Percentiles rank a stretch among this genome's conserved stretches.
phyloP scores from a whole-genome alignment of 805 yeast genomes.

The Maudiozyma bulderi region DNA sequence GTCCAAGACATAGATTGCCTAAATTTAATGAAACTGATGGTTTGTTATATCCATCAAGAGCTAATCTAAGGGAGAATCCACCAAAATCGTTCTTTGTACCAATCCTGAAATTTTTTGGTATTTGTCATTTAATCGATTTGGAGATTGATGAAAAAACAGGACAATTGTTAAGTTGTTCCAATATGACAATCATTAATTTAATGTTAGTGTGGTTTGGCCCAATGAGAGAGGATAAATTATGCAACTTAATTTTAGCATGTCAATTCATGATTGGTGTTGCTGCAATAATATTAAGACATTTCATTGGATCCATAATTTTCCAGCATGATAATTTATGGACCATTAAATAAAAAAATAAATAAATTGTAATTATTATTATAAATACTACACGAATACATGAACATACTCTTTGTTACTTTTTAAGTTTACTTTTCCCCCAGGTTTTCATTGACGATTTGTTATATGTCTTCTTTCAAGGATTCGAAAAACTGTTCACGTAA shows the following conservation, averaged over 20 bases:
- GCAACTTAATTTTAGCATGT: slow-evolving; percentile 45
- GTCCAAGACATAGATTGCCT: slow-evolving; percentile 94
- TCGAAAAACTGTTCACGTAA: slow-evolving; percentile 31
- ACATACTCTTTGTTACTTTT: not conserved
- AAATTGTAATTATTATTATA: not conserved
- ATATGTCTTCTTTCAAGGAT: slow-evolving; percentile 1
- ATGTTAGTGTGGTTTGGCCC: slow-evolving; percentile 85
- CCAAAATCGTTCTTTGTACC: slow-evolving; percentile 27
- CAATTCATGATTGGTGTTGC: slow-evolving; percentile 60
- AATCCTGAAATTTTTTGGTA: slow-evolving; percentile 37
- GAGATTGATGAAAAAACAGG: slow-evolving; percentile 30
- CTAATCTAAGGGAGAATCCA: slow-evolving; percentile 32
- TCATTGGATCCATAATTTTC: slow-evolving; percentile 75
- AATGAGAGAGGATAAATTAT: slow-evolving; percentile 68
- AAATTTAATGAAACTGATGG: slow-evolving; percentile 59
- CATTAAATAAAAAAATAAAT: not conserved
- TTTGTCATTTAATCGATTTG: slow-evolving; percentile 39
- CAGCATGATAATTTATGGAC: slow-evolving; percentile 74
- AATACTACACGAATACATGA: not conserved
- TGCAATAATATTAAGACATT: slow-evolving; percentile 68
- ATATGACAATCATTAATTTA: slow-evolving; percentile 81
- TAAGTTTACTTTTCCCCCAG: too few relatives aligned
- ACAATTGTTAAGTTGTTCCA: slow-evolving; percentile 44
- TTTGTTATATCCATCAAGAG: slow-evolving; percentile 62
- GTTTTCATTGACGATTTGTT: not conserved